Conservation (phyloP, 139 green algal genomes). For the Bryopsis sp. region DNA sequence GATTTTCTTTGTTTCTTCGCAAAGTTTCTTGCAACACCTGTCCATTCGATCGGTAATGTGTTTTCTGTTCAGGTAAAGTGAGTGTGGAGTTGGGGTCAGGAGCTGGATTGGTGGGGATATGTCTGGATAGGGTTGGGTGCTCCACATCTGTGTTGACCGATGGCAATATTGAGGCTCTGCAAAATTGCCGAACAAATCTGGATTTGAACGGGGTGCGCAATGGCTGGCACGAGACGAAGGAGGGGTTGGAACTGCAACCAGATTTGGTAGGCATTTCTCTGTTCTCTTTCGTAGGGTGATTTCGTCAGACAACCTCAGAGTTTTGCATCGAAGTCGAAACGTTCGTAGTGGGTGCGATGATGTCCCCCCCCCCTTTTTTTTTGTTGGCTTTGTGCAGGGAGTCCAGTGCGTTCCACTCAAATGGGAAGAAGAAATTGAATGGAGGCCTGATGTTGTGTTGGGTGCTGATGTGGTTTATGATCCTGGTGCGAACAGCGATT, state of each 20-base stretch:
- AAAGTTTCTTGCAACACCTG: too few relatives aligned
- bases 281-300: too few relatives aligned
- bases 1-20: too few relatives aligned
- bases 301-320: too few relatives aligned
- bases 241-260: not conserved
- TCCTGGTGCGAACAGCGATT: not conserved
- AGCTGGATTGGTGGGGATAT: not conserved
- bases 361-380: too few relatives aligned
- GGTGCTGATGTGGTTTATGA: slow-evolving; percentile 4
- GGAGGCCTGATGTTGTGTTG: not conserved
- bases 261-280: too few relatives aligned
- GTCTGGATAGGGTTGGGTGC: not conserved
- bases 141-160: slow-evolving; percentile 25
- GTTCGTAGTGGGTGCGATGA: not conserved
- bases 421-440: not conserved
- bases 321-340: too few relatives aligned
- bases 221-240: not conserved
- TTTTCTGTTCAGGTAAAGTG: not conserved
- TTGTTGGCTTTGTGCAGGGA: too few relatives aligned
- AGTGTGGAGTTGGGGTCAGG: slow-evolving; percentile 5
- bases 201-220: slow-evolving; percentile 38
- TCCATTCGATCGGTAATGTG: not conserved
- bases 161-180: slow-evolving; percentile 39
- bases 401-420: not conserved
- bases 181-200: slow-evolving; percentile 60